Evolutionary conservation across 2,329 filamentous ascomycete genomes (phyloP).

Genomic region (Madurella fahalii): DNA sequence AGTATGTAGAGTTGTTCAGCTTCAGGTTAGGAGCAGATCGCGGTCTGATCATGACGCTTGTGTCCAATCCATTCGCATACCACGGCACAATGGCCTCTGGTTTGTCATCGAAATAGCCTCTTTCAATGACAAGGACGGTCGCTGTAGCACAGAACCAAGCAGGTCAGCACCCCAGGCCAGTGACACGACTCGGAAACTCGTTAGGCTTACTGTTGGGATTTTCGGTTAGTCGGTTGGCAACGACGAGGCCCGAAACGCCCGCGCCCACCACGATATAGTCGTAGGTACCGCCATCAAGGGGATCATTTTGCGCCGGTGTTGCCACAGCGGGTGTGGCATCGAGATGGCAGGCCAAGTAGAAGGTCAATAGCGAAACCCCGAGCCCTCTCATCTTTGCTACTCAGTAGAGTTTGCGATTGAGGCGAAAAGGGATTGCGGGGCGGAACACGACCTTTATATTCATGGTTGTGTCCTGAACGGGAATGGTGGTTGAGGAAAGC

Average conservation of each 20-base stretch:
- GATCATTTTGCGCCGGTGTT: neutral
- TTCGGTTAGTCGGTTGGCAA: constrained; percentile 18
- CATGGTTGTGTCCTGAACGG: too few relatives aligned
- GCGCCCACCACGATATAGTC: constrained; percentile 17
- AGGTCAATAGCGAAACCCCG: neutral
- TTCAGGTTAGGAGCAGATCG: constrained; percentile 18
- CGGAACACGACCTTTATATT: too few relatives aligned
- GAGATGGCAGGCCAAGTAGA: neutral
- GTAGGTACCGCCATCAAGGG: constrained; percentile 3
- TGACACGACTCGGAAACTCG: constrained; percentile 2
- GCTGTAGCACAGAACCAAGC: constrained; percentile 6
- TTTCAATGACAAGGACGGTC: constrained; percentile 21
- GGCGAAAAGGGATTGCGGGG: too few relatives aligned
- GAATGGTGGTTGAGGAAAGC: too few relatives aligned
- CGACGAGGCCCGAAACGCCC: constrained; percentile 13
- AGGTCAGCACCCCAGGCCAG: neutral
- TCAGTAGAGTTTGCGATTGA: too few relatives aligned
- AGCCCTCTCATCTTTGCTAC: neutral
- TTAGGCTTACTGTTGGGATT: constrained; percentile 32
- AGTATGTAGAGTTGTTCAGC: constrained; percentile 19
- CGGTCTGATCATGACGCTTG: constrained; percentile 14
- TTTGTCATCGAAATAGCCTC: constrained; percentile 23
- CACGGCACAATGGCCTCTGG: constrained; percentile 21
- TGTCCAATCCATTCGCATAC: constrained; percentile 18
- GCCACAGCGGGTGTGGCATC: neutral